Conservation (phyloP, 2,329 filamentous ascomycete species). For the Phialophora chinensis region DNA sequence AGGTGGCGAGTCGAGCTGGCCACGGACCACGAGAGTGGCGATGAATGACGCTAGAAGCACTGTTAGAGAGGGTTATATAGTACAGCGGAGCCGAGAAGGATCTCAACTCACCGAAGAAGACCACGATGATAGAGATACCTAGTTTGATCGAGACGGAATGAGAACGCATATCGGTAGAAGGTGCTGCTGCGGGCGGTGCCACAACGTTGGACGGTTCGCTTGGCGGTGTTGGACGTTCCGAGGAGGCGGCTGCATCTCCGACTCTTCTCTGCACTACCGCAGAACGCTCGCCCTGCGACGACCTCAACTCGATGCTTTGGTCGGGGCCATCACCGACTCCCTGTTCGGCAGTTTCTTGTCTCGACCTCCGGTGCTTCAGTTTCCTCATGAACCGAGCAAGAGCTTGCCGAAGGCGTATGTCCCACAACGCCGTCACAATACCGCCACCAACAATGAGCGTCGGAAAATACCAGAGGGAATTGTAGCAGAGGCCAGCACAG, state of each 20-base stretch:
- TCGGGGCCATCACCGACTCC: not conserved
- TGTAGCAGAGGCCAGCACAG: conserved; percentile 71
- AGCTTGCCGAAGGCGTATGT: conserved; percentile 61
- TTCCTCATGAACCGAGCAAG: conserved; percentile 42
- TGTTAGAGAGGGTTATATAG: not conserved
- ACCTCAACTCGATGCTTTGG: not conserved
- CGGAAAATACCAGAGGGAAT: conserved; percentile 77
- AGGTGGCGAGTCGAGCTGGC: conserved; percentile 48
- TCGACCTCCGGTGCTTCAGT: conserved; percentile 16
- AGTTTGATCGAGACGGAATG: conserved; percentile 48
- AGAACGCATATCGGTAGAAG: conserved; percentile 23
- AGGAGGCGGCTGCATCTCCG: not conserved
- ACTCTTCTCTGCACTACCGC: not conserved
- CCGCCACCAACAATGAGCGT: conserved; percentile 65
- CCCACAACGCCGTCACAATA: conserved; percentile 60
- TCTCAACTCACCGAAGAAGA: conserved; percentile 57
- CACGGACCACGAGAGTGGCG: conserved; percentile 49
- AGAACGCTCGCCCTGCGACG: not conserved
- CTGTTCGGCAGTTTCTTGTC: not conserved
- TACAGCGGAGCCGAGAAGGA: not conserved
- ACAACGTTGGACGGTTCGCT: not conserved
- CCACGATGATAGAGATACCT: conserved; percentile 47
- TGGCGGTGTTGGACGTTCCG: not conserved
- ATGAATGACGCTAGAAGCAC: conserved; percentile 58
- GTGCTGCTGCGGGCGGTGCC: not conserved